Base-by-base conservation (phyloP, 2,329 filamentous ascomycete genomes). In the Colletotrichum eleusines region DNA sequence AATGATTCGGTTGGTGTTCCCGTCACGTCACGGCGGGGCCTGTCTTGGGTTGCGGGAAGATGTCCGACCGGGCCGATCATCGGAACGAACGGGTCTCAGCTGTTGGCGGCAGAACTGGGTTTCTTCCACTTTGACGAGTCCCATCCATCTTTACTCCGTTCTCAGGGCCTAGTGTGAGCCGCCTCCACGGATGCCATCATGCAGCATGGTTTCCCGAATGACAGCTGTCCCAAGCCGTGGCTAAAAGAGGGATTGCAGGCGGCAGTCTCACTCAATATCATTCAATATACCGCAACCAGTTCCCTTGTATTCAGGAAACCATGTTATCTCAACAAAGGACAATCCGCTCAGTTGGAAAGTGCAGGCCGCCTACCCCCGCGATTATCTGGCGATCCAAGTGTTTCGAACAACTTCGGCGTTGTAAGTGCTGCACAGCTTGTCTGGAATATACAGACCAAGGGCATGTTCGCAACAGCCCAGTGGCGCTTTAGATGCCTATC, bases 11-110 rank as follows among this genome's bases (percentile, higher is more conserved):
- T 9, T 38, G 18, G 40, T 42, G 18, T 42, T 38, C 53, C 53
- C 33, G 35, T 57, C 33, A 63, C 48, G 60, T 54, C 57, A 66
- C 59, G 51, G 58, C 51, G 69, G 65, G 59, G 48, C 31, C 20
- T 38, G 12, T 12, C 31, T 20, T 33, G 33, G 20, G 20, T 35
- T 66, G 58, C 69, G 69, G 64, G 53, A 59, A 71, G 65, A 69
- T 71, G 69, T 69, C 69, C 64, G 69, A 71, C 53, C 65, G 53
- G 64, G 59, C 69, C 69, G 69, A 71, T 33, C 69, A 71, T 71
- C 65, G 69, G 69, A 71, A 69, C 59, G 33, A 65, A 46, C 46
- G 64, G 65, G 59, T 46, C 35, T 46, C 18, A 59, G 40, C n/a
- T 40, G 54, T 6, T 28, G 54, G 31, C 12, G 33, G 9, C 31